A percentile compares a stretch with the other conserved stretches of the same genome.
Evolutionary conservation across 2,329 filamentous ascomycete species (phyloP).

Genomic region (Acephala macrosclerotiorum): DNA sequence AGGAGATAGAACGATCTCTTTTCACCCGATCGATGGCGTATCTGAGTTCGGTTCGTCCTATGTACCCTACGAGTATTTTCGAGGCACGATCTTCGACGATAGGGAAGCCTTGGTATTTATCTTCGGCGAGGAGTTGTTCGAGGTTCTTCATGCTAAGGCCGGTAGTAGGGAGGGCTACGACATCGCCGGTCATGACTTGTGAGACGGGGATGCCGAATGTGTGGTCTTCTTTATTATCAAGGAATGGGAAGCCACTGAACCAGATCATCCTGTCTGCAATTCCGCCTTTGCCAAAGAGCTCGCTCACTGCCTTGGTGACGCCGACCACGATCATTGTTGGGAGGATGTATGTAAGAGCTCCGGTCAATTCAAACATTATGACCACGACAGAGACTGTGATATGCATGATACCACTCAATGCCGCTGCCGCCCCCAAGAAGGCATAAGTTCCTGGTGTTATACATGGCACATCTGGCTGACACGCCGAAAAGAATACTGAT

Average conservation of each 20-base stretch:
- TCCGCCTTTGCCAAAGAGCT: conserved; percentile 91
- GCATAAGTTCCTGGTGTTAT: conserved; percentile 98
- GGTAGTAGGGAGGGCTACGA: conserved; percentile 75
- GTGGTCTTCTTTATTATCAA: conserved; percentile 97
- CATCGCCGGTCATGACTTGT: conserved; percentile 82
- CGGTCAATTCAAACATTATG: conserved; percentile 99
- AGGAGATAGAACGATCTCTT: conserved; percentile 69
- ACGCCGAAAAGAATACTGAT: conserved; percentile 86
- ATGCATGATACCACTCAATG: conserved; percentile 96
- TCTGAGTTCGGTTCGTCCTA: conserved; percentile 88
- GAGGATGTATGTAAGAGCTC: conserved; percentile 95
- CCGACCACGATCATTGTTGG: conserved; percentile 99
- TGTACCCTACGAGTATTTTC: conserved; percentile 85
- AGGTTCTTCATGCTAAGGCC: conserved; percentile 80
- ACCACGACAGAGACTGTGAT: conserved; percentile 96
- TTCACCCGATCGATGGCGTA: conserved; percentile 88
- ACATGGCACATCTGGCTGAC: conserved; percentile 89
- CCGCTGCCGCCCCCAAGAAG: conserved; percentile 90
- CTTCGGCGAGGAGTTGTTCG: conserved; percentile 77
- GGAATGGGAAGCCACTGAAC: conserved; percentile 96
- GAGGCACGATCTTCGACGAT: conserved; percentile 78
- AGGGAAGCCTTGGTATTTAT: conserved; percentile 91
- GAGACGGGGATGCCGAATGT: conserved; percentile 95
- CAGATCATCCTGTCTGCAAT: conserved; percentile 99
- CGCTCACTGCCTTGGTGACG: conserved; percentile 91